Evolutionary conservation across 768 basidiomycete species (phyloP), one percentile per base, ranked within the genome.

Genomic region (Lactarius sanguifluus): DNA sequence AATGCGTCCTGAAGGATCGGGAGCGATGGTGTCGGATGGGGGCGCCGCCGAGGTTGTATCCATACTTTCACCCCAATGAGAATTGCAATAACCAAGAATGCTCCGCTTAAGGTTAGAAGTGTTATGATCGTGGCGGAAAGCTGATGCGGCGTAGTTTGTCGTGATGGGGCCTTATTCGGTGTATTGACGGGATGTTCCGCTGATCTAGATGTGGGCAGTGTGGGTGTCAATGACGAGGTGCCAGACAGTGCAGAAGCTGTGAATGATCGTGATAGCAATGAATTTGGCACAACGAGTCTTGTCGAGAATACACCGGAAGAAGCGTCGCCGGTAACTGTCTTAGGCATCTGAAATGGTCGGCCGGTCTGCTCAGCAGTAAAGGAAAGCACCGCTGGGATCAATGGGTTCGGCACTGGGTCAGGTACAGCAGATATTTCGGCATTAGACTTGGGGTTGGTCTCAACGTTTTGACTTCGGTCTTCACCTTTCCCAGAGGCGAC

Each of bases 1-100:
- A 80, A 82, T 15, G 76, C 78, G 45, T 89, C 85, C 64, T 88
- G 85, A 15, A 88, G 77, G 57, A 90, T 87, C 0, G 90, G 90
- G n/a, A 88, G 79, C 36, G 90, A 92, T 3, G 89, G 90, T n/a
- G 81, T 86, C 7, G 85, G 88, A 23, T 81, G 83, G n/a, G 77
- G 77, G 57, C 80, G 82, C 45, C 81, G 81, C 23, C 77, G 78
- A 28, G 85, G 87, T 34, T 82, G 82, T 64, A 76, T 75, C 60
- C 81, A 81, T 66, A 83, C 72, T 65, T 79, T 85, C 67, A 81
- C 71, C 16, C 84, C 65, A 61, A 89, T 74, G 65, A 82, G 77
- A 41, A 83, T 62, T 18, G 81, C 81, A 3, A 86, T 71, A 32
- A 88, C 69, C 12, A 85, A 68, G 69, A 83, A 79, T 16, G 78